Conservation (phyloP, 2,329 filamentous ascomycete species). For the Colletotrichum coccodes region DNA sequence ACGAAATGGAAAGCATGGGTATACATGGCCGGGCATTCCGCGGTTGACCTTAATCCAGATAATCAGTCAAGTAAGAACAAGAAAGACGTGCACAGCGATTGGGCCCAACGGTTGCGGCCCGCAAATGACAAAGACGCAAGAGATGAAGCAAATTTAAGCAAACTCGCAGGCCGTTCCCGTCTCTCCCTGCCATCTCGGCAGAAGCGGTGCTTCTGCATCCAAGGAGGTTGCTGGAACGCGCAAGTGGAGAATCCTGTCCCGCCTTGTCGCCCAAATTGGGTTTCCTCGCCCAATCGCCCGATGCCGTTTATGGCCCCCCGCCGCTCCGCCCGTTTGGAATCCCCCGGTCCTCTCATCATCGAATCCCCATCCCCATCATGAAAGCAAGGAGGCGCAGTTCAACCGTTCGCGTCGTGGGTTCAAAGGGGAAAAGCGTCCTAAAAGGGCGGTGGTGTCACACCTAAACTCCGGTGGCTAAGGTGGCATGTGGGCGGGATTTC, state of each 20-base stretch:
- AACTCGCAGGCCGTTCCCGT: neutral
- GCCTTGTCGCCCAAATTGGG: neutral
- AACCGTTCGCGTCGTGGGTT: conserved; percentile 18
- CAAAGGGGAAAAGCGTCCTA: neutral
- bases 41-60: neutral
- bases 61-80: neutral
- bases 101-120: neutral
- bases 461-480: conserved; percentile 7
- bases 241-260: conserved; percentile 16
- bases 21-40: conserved; percentile 2
- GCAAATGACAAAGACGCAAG: neutral
- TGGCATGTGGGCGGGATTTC: conserved; percentile 13
- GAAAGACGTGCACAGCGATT: neutral
- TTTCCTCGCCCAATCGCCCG: conserved; percentile 22
- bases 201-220: conserved; percentile 8
- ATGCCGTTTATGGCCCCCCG: conserved; percentile 8
- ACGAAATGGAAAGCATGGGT: neutral
- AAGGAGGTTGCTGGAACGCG: conserved; percentile 24
- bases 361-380: conserved; percentile 8
- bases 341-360: neutral
- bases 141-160: conserved; percentile 1
- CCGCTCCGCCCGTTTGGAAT: conserved; percentile 26
- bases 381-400: conserved; percentile 31
- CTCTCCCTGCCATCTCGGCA: conserved; percentile 26
- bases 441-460: neutral